Conservation (phyloP, 495 filamentous ascomycete species). For the Chaetomium fimeti region DNA sequence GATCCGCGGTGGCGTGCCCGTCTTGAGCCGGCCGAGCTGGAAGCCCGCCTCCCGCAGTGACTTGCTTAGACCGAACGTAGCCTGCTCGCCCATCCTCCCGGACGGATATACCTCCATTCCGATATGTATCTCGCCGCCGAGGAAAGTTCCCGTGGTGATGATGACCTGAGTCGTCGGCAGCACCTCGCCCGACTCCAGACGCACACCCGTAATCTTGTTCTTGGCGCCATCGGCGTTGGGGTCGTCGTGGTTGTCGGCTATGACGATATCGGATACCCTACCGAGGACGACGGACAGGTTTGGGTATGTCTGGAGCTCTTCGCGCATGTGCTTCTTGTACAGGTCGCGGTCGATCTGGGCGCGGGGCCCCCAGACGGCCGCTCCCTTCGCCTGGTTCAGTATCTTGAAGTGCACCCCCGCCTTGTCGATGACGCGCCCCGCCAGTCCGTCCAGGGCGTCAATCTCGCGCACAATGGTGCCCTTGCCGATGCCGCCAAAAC, state of each 20-base stretch:
- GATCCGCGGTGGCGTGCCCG: constrained; percentile 87
- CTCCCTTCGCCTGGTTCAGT: constrained; percentile 84
- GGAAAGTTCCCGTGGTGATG: constrained; percentile 94
- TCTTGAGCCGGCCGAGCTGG: constrained; percentile 87
- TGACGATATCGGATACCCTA: constrained; percentile 88
- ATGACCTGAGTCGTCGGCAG: constrained; percentile 77
- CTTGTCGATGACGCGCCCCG: constrained; percentile 87
- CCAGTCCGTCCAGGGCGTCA: constrained; percentile 90
- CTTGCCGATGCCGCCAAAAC: constrained; percentile 97
- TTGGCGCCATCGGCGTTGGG: constrained; percentile 51
- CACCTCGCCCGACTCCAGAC: constrained; percentile 85
- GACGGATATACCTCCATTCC: constrained; percentile 80
- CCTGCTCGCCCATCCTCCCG: constrained; percentile 90
- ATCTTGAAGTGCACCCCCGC: constrained; percentile 89
- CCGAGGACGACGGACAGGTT: constrained; percentile 78
- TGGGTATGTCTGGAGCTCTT: constrained; percentile 73
- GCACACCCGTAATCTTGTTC: constrained; percentile 79
- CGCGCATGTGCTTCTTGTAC: constrained; percentile 88
- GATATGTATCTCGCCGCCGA: constrained; percentile 96
- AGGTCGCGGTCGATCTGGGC: constrained; percentile 93
- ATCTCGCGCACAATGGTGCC: constrained; percentile 94
- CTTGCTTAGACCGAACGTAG: constrained; percentile 90
- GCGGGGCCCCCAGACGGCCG: constrained; percentile 93
- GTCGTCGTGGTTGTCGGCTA: constrained; percentile 52
- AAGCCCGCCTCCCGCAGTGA: constrained; percentile 89